These are phyloP conservation scores for Aegilops sharonensis DNA, from an alignment of 176 grass and related monocot species.

Conservation along the genomic window DNA sequence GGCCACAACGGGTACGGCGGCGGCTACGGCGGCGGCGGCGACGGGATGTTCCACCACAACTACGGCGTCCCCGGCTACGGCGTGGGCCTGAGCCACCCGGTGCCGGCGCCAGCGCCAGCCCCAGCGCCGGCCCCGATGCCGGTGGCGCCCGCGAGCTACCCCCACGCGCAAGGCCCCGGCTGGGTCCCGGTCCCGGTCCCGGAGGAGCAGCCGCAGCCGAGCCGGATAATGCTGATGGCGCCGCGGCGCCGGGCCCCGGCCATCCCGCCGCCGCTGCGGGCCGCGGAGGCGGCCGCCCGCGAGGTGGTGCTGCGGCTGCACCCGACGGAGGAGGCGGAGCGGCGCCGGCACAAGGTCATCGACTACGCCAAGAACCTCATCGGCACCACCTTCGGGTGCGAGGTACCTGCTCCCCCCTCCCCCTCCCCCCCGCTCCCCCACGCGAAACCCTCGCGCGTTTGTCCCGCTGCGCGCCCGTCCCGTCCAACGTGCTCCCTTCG, in stretches of 20 bases:
- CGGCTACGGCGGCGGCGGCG: neutral
- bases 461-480: neutral
- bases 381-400: conserved; percentile 46
- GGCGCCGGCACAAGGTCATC: conserved; percentile 45
- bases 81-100: neutral
- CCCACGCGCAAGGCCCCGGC: neutral
- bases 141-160: neutral
- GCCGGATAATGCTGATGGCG: neutral
- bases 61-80: neutral
- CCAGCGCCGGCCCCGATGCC: neutral
- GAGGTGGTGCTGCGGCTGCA: conserved; percentile 55
- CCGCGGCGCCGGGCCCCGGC: neutral
- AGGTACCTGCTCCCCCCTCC: conserved; percentile 25
- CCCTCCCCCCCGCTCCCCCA: neutral
- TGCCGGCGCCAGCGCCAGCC: neutral
- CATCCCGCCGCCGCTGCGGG: conserved; percentile 19
- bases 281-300: conserved; percentile 44
- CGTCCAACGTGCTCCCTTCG: neutral
- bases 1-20: neutral
- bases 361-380: conserved; percentile 48
- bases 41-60: neutral
- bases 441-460: neutral
- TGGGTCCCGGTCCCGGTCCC: neutral
- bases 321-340: conserved; percentile 66
- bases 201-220: neutral